phyloP scores from a whole-genome alignment of 1,139 yeast species.

The Suhomyces atakaporum region DNA sequence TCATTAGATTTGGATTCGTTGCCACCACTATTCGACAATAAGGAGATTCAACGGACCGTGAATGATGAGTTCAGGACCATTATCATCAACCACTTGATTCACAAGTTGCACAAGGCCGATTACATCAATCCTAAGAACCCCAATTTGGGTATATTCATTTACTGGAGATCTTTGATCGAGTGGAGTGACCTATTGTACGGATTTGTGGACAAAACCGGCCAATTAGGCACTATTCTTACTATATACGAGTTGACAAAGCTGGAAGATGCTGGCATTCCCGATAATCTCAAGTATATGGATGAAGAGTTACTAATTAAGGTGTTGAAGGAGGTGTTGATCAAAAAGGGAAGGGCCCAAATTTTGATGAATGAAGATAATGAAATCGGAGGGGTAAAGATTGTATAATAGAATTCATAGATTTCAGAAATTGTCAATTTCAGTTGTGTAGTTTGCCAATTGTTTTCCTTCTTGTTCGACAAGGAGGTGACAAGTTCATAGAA shows the following conservation, averaged over 20 bases:
- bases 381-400: conserved; percentile 72
- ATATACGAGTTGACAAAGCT: conserved; percentile 76
- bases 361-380: conserved; percentile 57
- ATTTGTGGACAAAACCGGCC: conserved; percentile 70
- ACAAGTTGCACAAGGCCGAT: conserved; percentile 51
- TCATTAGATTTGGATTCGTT: conserved; percentile 21
- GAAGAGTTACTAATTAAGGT: conserved; percentile 55
- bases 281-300: conserved; percentile 66
- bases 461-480: conserved; percentile 1
- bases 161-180: conserved; percentile 72
- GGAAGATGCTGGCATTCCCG: conserved; percentile 56
- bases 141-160: conserved; percentile 52
- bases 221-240: conserved; percentile 75
- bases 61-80: conserved; percentile 55
- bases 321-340: conserved; percentile 56
- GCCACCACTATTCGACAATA: conserved; percentile 51
- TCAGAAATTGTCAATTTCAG: not conserved
- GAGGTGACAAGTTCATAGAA: conserved; percentile 13
- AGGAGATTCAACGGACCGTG: conserved; percentile 52
- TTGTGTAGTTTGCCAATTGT: conserved; percentile 2
- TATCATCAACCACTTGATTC: conserved; percentile 61
- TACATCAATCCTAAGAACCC: conserved; percentile 49
- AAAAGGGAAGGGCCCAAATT: conserved; percentile 67
- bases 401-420: conserved; percentile 20
- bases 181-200: conserved; percentile 65